Conservation (phyloP, 2,329 filamentous ascomycete species). For the Sporothrix brasiliensis region DNA sequence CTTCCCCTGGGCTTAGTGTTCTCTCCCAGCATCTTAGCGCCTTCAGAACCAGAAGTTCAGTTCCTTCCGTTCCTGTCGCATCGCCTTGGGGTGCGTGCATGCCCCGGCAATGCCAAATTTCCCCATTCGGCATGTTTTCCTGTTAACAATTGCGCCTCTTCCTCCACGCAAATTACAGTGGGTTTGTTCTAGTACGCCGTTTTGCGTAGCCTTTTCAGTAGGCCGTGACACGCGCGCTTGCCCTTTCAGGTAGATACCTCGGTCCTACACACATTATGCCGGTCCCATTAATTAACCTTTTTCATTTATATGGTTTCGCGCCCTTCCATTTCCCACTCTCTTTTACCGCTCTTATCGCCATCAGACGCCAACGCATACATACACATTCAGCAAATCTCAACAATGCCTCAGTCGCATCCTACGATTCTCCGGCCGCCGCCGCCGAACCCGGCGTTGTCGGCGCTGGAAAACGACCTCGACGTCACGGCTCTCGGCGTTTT, state of each 20-base stretch:
- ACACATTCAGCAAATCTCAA: not conserved
- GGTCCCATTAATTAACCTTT: slow-evolving; percentile 20
- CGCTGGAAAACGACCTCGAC: slow-evolving; percentile 88
- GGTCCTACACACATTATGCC: slow-evolving; percentile 13
- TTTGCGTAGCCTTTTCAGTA: not conserved
- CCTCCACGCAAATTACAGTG: not conserved
- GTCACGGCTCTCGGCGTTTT: slow-evolving; percentile 77
- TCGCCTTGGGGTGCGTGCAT: not conserved
- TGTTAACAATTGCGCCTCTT: not conserved
- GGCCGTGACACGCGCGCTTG: not conserved
- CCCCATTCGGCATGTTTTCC: not conserved
- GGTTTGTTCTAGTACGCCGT: not conserved
- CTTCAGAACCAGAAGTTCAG: not conserved
- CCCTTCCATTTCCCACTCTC: not conserved
- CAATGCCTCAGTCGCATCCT: slow-evolving; percentile 33
- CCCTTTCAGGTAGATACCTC: slow-evolving; percentile 18
- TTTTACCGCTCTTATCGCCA: not conserved
- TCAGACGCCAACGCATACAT: not conserved
- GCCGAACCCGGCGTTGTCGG: slow-evolving; percentile 69
- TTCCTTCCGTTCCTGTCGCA: slow-evolving; percentile 2
- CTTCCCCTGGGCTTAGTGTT: not conserved
- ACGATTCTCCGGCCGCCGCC: slow-evolving; percentile 78
- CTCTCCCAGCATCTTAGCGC: not conserved
- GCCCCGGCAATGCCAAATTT: not conserved
- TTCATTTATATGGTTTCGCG: not conserved